Conservation (phyloP, 129 eudicot species). For the Silybum marianum region DNA sequence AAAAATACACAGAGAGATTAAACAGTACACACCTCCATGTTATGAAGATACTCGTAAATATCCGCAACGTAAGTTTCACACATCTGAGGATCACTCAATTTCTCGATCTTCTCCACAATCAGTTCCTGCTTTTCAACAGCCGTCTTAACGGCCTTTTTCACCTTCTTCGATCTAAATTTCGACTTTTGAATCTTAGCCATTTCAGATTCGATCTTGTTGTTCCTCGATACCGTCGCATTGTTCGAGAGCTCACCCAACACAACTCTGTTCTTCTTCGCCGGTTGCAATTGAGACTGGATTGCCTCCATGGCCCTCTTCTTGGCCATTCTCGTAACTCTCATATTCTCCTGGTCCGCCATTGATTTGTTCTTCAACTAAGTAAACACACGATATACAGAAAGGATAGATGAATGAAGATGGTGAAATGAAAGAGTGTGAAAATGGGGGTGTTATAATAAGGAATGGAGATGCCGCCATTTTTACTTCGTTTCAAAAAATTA, state of each 20-base stretch:
- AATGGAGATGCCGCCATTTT: constrained; percentile 31
- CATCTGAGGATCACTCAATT: constrained; percentile 66
- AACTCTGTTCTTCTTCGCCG: constrained; percentile 60
- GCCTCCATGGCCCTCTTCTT: constrained; percentile 56
- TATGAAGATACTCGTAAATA: constrained; percentile 58
- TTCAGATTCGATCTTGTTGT: neutral
- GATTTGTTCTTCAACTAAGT: neutral
- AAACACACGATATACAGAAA: neutral
- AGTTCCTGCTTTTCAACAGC: constrained; percentile 4
- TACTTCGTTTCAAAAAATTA: constrained; percentile 14
- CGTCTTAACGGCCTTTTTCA: neutral
- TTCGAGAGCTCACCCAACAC: constrained; percentile 73
- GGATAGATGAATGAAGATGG: constrained; percentile 10
- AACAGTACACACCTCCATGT: constrained; percentile 63
- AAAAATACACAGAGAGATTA: neutral
- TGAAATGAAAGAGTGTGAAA: constrained; percentile 21
- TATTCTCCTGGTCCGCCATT: constrained; percentile 67
- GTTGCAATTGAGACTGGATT: constrained; percentile 35
- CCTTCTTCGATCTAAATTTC: constrained; percentile 26
- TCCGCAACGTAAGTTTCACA: constrained; percentile 53
- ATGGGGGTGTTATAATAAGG: constrained; percentile 20
- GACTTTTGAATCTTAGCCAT: constrained; percentile 12
- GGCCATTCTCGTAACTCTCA: constrained; percentile 62
- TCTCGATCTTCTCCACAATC: constrained; percentile 13
- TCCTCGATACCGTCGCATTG: neutral